These are phyloP conservation scores for Handroanthus guayacan DNA, from an alignment of 257 asterid genomes.

Conservation along the genomic window DNA sequence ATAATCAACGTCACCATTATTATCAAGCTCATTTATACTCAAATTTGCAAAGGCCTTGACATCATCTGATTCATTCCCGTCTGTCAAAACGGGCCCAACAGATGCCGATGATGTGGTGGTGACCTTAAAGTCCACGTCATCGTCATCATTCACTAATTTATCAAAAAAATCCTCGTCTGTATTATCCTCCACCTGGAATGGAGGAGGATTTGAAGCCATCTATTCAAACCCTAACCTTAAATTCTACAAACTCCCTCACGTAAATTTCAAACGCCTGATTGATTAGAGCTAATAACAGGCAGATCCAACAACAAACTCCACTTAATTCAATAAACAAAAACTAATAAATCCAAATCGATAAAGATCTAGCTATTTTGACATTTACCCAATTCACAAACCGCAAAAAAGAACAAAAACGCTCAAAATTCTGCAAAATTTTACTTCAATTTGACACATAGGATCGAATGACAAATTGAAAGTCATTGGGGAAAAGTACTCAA, in stretches of 20 bases:
- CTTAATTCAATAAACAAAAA: conserved; percentile 35
- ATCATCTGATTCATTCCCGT: conserved; percentile 73
- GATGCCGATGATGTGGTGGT: conserved; percentile 40
- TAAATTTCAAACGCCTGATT: conserved; percentile 45
- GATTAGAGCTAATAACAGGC: conserved; percentile 48
- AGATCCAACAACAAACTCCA: conserved; percentile 57
- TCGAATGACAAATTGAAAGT: conserved; percentile 23
- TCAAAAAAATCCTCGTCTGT: conserved; percentile 95
- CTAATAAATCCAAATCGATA: conserved; percentile 41
- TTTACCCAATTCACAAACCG: conserved; percentile 33
- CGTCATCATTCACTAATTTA: conserved; percentile 86
- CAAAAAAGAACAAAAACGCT: conserved; percentile 10
- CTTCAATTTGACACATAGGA: conserved; percentile 37
- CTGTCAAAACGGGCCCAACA: conserved; percentile 38
- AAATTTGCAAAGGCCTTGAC: conserved; percentile 70
- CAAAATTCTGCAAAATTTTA: conserved; percentile 35
- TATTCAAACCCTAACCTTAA: conserved; percentile 47
- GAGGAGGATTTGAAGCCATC: conserved; percentile 98
- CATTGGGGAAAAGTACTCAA: conserved; percentile 26
- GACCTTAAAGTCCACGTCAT: conserved; percentile 58
- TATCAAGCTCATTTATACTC: conserved; percentile 57
- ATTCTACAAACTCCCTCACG: conserved; percentile 35
- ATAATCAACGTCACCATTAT: conserved; percentile 37
- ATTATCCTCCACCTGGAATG: conserved; percentile 92
- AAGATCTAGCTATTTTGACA: conserved; percentile 68